phyloP scores from a whole-genome alignment of 768 basidiomycete species.

The Podaxis sp. region DNA sequence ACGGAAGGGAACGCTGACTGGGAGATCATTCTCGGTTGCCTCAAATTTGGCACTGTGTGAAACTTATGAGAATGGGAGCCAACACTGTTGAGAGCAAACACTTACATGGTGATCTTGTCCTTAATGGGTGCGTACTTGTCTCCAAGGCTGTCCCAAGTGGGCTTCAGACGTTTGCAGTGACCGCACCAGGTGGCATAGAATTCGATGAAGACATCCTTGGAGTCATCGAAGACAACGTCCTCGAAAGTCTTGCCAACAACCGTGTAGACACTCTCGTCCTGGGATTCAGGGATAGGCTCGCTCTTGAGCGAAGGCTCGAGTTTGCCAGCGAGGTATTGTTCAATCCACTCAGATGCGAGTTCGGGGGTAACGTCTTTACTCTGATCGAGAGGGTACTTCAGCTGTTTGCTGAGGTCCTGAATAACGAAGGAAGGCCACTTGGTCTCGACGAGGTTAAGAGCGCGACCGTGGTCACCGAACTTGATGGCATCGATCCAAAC shows the following conservation, averaged over 20 bases:
- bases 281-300: slow-evolving; percentile 77
- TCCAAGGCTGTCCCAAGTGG: slow-evolving; percentile 88
- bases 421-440: slow-evolving; percentile 95
- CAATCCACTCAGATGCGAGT: slow-evolving; percentile 57
- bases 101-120: slow-evolving; percentile 78
- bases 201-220: slow-evolving; percentile 94
- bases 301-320: slow-evolving; percentile 87
- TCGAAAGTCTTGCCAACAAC: slow-evolving; percentile 92
- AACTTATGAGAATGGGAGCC: slow-evolving; percentile 16
- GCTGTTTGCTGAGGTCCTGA: slow-evolving; percentile 78
- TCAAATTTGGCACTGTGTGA: slow-evolving; percentile 86
- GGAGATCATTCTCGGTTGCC: slow-evolving; percentile 94
- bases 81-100: slow-evolving; percentile 8
- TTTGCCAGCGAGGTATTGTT: slow-evolving; percentile 66
- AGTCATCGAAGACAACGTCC: slow-evolving; percentile 77
- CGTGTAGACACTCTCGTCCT: slow-evolving; percentile 79
- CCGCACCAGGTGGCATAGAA: slow-evolving; percentile 98
- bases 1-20: slow-evolving; percentile 83
- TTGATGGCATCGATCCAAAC: slow-evolving; percentile 97
- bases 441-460: slow-evolving; percentile 80
- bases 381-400: slow-evolving; percentile 89
- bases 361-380: slow-evolving; percentile 55
- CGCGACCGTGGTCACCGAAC: slow-evolving; percentile 94
- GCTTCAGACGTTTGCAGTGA: slow-evolving; percentile 96
- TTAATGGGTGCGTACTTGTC: slow-evolving; percentile 77